Percentiles rank a stretch among this genome's conserved stretches.
Conservation (phyloP, 495 filamentous ascomycete species). For the Aspergillus baeticus region DNA sequence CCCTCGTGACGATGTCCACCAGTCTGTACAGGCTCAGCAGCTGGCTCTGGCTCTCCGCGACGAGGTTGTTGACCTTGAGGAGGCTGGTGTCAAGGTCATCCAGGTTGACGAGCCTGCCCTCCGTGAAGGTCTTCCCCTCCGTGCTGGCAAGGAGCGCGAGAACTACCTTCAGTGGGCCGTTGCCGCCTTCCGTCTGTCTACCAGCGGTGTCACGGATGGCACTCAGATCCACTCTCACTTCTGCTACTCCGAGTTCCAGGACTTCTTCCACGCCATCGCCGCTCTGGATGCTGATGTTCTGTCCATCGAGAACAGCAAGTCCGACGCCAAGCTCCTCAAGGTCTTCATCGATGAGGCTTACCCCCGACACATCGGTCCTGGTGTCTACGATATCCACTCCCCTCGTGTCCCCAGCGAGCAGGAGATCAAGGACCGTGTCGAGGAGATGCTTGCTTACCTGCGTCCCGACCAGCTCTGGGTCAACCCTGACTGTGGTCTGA, state of each 20-base stretch:
- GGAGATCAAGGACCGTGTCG: slow-evolving; percentile 95
- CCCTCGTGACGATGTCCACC: slow-evolving; percentile 98
- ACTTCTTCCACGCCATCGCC: slow-evolving; percentile 99
- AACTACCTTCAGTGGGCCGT: slow-evolving; percentile 96
- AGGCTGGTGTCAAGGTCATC: slow-evolving; percentile 93
- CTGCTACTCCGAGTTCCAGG: slow-evolving; percentile 99
- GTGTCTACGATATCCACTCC: slow-evolving; percentile 99
- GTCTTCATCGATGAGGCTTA: slow-evolving; percentile 97
- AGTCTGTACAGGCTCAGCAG: slow-evolving; percentile 98
- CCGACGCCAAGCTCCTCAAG: slow-evolving; percentile 96
- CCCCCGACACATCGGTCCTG: slow-evolving; percentile 96
- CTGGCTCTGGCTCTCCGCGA: slow-evolving; percentile 96
- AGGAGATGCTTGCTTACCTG: slow-evolving; percentile 95
- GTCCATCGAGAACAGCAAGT: slow-evolving; percentile 99
- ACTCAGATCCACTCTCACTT: slow-evolving; percentile 99
- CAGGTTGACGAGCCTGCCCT: slow-evolving; percentile 99
- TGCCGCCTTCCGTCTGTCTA: slow-evolving; percentile 91
- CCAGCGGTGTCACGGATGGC: slow-evolving; percentile 82
- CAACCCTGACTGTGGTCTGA: slow-evolving; percentile 98
- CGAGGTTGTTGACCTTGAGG: slow-evolving; percentile 96
- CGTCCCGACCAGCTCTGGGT: slow-evolving; percentile 96
- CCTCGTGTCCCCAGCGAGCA: slow-evolving; percentile 91
- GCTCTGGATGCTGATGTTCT: slow-evolving; percentile 97
- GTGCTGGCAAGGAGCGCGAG: slow-evolving; percentile 85
- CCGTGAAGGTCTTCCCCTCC: slow-evolving; percentile 97